Base-by-base conservation (phyloP, 2,329 filamentous ascomycete genomes). In the Fusarium guadeloupense region DNA sequence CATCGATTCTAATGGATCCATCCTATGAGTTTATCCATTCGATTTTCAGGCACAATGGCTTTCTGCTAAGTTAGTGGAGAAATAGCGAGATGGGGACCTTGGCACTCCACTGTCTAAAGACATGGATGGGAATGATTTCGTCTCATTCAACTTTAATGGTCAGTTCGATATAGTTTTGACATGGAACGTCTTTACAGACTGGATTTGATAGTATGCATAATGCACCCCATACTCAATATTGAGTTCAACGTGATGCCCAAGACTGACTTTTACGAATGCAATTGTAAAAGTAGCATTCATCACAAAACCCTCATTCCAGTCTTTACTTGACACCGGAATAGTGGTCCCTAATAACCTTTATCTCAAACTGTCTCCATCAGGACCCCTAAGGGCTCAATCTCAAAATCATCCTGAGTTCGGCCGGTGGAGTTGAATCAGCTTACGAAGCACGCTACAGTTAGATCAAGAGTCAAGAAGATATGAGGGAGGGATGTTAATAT, bases 401-500 rank as follows among this genome's bases (percentile, higher is more conserved):
- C 25, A 37, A 62, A 41, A 54, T 54, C 47, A 39, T 64, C 44
- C 53, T 51, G 47, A 45, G 41, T 20, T 37, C 31, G 26, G 25
- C 42, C 20, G 33, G 61, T 63, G 61, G 64, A 51, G 54, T 53
- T 53, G 30, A 26, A 26, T 26, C 25, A 26, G 25, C 13, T 3
- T 9, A 4, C 9, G 47, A 35, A 53, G 43, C 59, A 33, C 48
- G 47, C 63, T 57, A 43, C 41, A 58, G 34, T 66, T 54, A 58
- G 13, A n/a, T n/a, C n/a, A 14, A 31, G 12, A 30, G 28, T 13
- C 35, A n/a, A 49, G 34, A 43, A 65, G 52, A 59, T 54, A 59
- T 46, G 20, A 28, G 38, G 60, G 30, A 50, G 57, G 57, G 47
- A 54, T 34, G 47, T 64, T 49, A 42, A 61, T 64, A 31, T 61